Evolutionary conservation across 192 early-diverging fungal genomes (phyloP).

Genomic region (Chytriomyces hyalinus): DNA sequence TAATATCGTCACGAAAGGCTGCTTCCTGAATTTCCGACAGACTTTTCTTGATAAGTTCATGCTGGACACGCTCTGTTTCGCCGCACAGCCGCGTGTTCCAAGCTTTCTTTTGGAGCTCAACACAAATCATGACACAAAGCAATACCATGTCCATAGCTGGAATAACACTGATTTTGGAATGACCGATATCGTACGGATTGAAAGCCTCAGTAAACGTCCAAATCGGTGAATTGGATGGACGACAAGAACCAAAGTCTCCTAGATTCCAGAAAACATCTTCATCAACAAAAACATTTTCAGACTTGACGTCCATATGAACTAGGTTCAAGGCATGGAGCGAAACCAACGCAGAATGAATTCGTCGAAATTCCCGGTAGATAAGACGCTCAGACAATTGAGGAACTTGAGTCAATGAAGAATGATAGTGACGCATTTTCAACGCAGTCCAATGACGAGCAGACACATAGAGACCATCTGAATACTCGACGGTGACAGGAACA

Average conservation of each 20-base stretch:
- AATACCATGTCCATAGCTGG: not conserved
- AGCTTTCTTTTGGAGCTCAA: not conserved
- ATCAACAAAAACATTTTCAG: constrained; percentile 12
- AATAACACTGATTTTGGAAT: not conserved
- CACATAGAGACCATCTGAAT: not conserved
- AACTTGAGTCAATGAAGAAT: constrained; percentile 5
- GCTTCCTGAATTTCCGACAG: not conserved
- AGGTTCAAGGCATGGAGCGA: not conserved
- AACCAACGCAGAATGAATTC: not conserved
- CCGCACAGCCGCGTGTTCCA: not conserved
- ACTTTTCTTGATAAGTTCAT: not conserved
- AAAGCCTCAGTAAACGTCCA: constrained; percentile 4
- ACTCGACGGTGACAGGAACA: too few relatives aligned
- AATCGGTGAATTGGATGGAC: not conserved
- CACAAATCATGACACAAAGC: not conserved
- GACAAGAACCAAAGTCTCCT: not conserved
- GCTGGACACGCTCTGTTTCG: not conserved
- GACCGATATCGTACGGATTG: not conserved
- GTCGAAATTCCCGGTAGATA: not conserved
- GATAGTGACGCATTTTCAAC: constrained; percentile 2
- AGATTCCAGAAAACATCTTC: not conserved
- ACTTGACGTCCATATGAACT: constrained; percentile 24
- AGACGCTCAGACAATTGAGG: constrained; percentile 1
- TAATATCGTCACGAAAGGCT: not conserved
- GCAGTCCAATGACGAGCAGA: not conserved